A percentile compares a stretch with the other conserved stretches of the same genome.
Evolutionary conservation across 1,284 basidiomycete species (phyloP).

Genomic region (Dichomitus squalens): DNA sequence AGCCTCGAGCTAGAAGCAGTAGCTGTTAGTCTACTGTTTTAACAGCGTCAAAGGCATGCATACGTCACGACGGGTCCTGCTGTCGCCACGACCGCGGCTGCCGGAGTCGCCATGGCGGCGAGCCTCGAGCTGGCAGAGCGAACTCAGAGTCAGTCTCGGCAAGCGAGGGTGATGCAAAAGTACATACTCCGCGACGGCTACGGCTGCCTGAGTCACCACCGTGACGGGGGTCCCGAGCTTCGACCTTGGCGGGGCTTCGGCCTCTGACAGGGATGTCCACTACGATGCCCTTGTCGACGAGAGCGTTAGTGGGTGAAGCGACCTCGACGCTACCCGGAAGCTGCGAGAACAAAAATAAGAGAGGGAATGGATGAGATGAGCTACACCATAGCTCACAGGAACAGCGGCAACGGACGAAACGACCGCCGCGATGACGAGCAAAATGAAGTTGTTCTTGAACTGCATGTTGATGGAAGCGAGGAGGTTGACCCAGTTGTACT

Average conservation of each 20-base stretch:
- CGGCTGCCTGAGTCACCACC: slow-evolving; percentile 19
- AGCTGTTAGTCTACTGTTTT: neutral
- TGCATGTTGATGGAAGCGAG: slow-evolving; percentile 26
- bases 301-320: slow-evolving; percentile 18
- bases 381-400: slow-evolving; percentile 29
- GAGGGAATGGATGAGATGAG: neutral
- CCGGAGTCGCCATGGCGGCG: slow-evolving; percentile 15
- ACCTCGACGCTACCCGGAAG: slow-evolving; percentile 15
- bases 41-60: neutral
- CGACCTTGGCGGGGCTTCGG: slow-evolving; percentile 16
- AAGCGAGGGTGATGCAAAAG: too few relatives aligned
- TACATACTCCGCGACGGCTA: slow-evolving; percentile 10
- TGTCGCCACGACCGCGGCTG: slow-evolving; percentile 13
- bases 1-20: neutral
- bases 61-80: slow-evolving; percentile 5
- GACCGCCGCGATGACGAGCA: slow-evolving; percentile 38
- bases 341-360: neutral
- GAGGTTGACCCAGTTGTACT: neutral
- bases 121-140: slow-evolving; percentile 2
- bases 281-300: slow-evolving; percentile 21
- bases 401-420: slow-evolving; percentile 32
- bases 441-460: slow-evolving; percentile 39
- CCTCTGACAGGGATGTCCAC: slow-evolving; percentile 18
- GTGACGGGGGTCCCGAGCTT: slow-evolving; percentile 21
- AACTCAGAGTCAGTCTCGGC: too few relatives aligned